Conservation (phyloP, 169 alveolate species). For the Neospora caninum region DNA sequence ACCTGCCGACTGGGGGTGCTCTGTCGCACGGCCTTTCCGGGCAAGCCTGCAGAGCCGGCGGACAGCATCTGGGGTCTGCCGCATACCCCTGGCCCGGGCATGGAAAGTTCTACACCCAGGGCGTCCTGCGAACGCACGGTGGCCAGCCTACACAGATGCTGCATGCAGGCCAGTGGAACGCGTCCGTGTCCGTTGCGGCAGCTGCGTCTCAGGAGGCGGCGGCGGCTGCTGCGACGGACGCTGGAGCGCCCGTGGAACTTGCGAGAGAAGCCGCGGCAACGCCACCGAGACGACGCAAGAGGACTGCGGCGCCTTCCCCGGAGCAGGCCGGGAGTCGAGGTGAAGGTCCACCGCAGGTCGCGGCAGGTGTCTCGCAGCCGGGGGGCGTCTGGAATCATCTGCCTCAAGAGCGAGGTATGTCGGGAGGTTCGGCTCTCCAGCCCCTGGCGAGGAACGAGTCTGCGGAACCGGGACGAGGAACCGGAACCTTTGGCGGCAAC, state of each 20-base stretch:
- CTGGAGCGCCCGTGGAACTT: not conserved
- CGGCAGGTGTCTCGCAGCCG: not conserved
- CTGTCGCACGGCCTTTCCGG: no score
- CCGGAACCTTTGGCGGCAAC: no score
- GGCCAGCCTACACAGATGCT: not conserved
- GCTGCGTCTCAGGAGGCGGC: not conserved
- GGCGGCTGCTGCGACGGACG: not conserved
- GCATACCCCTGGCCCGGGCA: not conserved
- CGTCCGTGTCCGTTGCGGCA: not conserved
- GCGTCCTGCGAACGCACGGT: not conserved
- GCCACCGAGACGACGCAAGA: not conserved
- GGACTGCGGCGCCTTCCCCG: not conserved
- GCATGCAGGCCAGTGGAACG: not conserved
- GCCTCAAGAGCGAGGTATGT: no score
- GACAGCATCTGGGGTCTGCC: not conserved
- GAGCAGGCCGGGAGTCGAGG: not conserved
- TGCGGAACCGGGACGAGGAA: no score
- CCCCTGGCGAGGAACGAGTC: no score
- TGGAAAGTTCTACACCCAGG: not conserved
- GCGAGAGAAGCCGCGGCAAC: not conserved
- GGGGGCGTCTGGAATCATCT: not conserved
- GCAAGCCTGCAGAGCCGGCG: not conserved
- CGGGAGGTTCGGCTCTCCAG: no score
- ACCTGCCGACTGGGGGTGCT: no score
- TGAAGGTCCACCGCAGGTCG: not conserved